Base-by-base conservation (phyloP, 2,329 filamentous ascomycete species). In the Biscogniauxia sp. region DNA sequence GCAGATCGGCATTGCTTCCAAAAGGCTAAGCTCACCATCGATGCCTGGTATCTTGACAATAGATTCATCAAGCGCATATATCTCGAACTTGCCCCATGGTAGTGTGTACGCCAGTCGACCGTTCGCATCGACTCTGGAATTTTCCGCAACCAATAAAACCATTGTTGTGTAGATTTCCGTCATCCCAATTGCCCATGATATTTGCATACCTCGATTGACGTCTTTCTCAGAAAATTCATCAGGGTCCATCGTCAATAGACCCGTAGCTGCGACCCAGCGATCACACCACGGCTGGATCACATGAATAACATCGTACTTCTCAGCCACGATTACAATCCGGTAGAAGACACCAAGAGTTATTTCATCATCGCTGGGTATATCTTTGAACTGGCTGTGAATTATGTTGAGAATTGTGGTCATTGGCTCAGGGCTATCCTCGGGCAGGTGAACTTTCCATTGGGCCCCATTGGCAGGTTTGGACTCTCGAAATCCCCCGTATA, bases 321-420 rank as follows among this genome's bases (percentile, higher is more conserved):
- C 60, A 3, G 65, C 61, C 41, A 63, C 53, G 26, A 64, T 59
- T 2, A 60, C 55, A 8, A 67, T 56, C 19, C 62, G 55, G 52
- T 66, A 66, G 19, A 67, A 54, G 5, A 57, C 26, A 41, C 52
- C 28, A 37, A 63, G 19, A 0, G 59, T 51, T 17, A 41, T 37
- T 3, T 54, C 17, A 9, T 55, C 28, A 6, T 55, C 57, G 23
- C 23, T 23, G 4, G 65, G 62, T 0, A 70, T 62, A 20, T 63
- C 62, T 15, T 68, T 60, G 23, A 69, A 64, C 13, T 62, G 62
- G 8, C 64, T 61, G 41, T 73, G 70, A 17, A 71, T 66, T 17
- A 73, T 70, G 52, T 67, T 67, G 15, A 72, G 54, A 20, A 72
- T 56, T 26, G 68, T 62, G 5, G 66, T 52, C 58, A 73, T 67